A percentile compares a stretch with the other conserved stretches of the same genome.
Conservation (phyloP, 2,329 filamentous ascomycete species). For the Beauveria rudraprayagi region DNA sequence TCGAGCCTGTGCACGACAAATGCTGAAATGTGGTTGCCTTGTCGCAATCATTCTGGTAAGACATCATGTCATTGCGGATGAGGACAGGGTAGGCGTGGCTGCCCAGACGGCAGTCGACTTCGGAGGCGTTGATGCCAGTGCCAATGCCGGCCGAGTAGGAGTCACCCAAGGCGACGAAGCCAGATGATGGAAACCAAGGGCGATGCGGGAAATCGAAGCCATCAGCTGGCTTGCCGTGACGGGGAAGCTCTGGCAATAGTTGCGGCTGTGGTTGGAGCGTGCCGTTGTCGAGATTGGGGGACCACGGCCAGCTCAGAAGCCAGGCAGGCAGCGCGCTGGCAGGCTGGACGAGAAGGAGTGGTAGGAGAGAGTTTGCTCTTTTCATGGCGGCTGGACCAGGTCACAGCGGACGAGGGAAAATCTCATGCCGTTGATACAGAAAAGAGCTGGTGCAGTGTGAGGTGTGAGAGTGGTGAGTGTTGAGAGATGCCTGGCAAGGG, state of each 20-base stretch:
- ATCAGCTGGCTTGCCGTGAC: not conserved
- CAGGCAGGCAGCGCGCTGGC: not conserved
- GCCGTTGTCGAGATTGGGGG: not conserved
- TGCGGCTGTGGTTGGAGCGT: not conserved
- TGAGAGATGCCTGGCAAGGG: not conserved
- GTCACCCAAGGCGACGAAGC: constrained; percentile 37
- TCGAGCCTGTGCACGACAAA: constrained; percentile 39
- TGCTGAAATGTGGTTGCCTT: constrained; percentile 31
- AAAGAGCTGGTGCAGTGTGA: not conserved
- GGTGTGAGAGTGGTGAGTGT: not conserved
- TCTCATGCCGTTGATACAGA: not conserved
- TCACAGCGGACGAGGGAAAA: not conserved
- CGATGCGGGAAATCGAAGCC: constrained; percentile 12
- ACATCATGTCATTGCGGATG: constrained; percentile 29
- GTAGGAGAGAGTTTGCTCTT: not conserved
- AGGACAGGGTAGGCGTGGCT: constrained; percentile 34
- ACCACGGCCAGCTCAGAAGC: constrained; percentile 7
- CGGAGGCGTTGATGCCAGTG: constrained; percentile 31
- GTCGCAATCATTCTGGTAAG: constrained; percentile 13
- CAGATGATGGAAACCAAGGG: constrained; percentile 15
- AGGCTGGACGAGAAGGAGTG: not conserved
- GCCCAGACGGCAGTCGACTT: constrained; percentile 35
- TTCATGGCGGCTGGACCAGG: constrained; percentile 1
- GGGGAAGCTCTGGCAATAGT: not conserved
- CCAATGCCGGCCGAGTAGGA: constrained; percentile 42